Evolutionary conservation across 2,329 filamentous ascomycete genomes (phyloP).

Genomic region (Fusarium xyrophilum): DNA sequence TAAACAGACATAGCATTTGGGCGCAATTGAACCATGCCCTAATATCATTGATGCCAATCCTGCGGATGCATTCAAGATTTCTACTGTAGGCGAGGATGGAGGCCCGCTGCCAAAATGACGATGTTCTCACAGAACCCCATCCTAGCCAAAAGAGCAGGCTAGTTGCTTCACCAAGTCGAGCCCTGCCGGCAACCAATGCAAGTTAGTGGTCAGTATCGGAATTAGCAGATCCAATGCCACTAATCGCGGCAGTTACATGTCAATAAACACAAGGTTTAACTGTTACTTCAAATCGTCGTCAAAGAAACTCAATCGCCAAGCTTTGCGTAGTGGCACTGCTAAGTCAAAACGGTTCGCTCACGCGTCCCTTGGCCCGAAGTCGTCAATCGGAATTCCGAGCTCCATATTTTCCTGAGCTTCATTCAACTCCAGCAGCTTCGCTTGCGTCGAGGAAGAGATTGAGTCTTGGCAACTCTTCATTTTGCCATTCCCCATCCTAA

Average conservation of each 20-base stretch:
- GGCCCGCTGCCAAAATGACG: background rate
- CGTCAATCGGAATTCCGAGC: conserved; percentile 13
- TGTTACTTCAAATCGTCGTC: background rate
- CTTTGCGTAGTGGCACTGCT: background rate
- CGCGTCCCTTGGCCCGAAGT: background rate
- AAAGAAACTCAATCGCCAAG: conserved; percentile 18
- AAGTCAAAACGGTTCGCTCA: background rate
- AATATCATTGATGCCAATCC: background rate
- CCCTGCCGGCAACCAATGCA: background rate
- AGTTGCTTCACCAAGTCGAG: background rate
- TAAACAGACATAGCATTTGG: fast-evolving
- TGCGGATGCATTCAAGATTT: background rate
- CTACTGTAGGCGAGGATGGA: background rate
- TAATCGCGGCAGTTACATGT: background rate
- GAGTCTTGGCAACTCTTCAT: background rate
- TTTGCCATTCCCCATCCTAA: conserved; percentile 9
- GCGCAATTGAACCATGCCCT: no score
- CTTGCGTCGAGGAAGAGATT: conserved; percentile 2
- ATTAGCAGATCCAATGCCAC: background rate
- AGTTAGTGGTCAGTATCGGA: background rate
- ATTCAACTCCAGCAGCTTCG: background rate
- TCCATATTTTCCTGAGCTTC: background rate
- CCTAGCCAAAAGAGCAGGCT: no score
- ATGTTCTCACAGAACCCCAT: background rate
- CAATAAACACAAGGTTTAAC: background rate